These are phyloP conservation scores for Trypanosoma platydactyli DNA, from an alignment of 208 protist species.

Conservation along the genomic window DNA sequence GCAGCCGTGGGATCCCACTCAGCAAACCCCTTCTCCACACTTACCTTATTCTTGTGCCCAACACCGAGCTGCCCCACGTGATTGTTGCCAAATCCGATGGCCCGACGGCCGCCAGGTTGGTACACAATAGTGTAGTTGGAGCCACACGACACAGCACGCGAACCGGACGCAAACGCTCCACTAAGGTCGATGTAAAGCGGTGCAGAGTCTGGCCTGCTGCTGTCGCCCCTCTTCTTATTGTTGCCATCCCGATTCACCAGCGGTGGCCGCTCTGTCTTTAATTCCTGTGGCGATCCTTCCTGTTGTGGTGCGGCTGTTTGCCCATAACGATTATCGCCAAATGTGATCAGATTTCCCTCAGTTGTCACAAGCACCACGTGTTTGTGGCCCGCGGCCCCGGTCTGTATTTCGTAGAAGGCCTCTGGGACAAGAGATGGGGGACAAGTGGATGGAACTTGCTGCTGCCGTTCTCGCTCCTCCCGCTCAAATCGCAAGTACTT, in stretches of 20 bases:
- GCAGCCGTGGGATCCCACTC: slow-evolving; percentile 53
- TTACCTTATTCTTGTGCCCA: slow-evolving; percentile 47
- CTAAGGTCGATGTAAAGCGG: slow-evolving; percentile 56
- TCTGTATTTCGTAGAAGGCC: slow-evolving; percentile 43
- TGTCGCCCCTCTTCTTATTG: not conserved
- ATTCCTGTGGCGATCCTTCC: not conserved
- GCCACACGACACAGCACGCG: slow-evolving; percentile 39
- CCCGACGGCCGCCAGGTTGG: slow-evolving; percentile 42
- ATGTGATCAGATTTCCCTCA: slow-evolving; percentile 65
- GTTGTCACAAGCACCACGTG: slow-evolving; percentile 57
- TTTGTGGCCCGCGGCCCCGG: slow-evolving; percentile 50
- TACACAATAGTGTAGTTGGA: slow-evolving; percentile 74
- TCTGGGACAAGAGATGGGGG: slow-evolving; percentile 17
- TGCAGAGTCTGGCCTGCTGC: slow-evolving; percentile 17
- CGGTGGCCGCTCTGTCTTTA: not conserved
- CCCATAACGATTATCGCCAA: slow-evolving; percentile 66
- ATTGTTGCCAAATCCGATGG: slow-evolving; percentile 69
- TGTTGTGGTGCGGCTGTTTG: slow-evolving; percentile 38
- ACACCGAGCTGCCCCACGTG: slow-evolving; percentile 74
- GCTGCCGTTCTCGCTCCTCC: slow-evolving; percentile 36
- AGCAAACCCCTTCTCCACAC: slow-evolving; percentile 41
- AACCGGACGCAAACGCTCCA: slow-evolving; percentile 31
- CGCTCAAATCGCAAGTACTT: slow-evolving; percentile 66
- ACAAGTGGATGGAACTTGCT: not conserved
- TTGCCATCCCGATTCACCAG: not conserved